Evolutionary conservation across 352 stramenopile genomes (phyloP).

Genomic region (Phytophthora quininea): DNA sequence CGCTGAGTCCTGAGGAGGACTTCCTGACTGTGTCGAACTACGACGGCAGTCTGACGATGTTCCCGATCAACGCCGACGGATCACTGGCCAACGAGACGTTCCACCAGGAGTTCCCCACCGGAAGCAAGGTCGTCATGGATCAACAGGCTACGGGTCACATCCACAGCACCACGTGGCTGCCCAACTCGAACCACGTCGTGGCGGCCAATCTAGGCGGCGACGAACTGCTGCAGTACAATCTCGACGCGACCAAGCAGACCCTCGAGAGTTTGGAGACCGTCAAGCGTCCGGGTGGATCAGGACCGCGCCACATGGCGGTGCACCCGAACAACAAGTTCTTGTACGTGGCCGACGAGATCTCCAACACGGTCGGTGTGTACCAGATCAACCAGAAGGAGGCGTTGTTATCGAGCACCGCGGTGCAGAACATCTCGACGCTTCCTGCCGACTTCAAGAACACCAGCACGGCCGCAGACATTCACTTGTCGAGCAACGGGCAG

Average conservation of each 20-base stretch:
- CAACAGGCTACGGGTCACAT: constrained; percentile 56
- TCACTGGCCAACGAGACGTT: constrained; percentile 45
- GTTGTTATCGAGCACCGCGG: constrained; percentile 27
- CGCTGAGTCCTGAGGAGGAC: constrained; percentile 46
- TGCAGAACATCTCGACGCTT: constrained; percentile 66
- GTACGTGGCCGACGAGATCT: constrained; percentile 70
- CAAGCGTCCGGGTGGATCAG: constrained; percentile 41
- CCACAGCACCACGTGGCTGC: constrained; percentile 73
- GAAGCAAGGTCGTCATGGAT: constrained; percentile 42
- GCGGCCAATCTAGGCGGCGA: constrained; percentile 68
- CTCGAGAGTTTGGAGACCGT: constrained; percentile 31
- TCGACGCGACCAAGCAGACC: constrained; percentile 50
- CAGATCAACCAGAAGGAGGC: constrained; percentile 32
- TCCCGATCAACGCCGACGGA: constrained; percentile 51
- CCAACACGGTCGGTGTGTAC: constrained; percentile 70
- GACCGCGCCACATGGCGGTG: constrained; percentile 71
- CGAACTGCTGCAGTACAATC: constrained; percentile 53
- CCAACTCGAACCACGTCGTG: constrained; percentile 45
- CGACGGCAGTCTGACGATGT: constrained; percentile 63
- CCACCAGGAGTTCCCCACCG: constrained; percentile 44
- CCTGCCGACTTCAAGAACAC: constrained; percentile 36
- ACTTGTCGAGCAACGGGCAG: constrained; percentile 53
- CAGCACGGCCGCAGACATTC: constrained; percentile 51
- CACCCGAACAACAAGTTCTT: constrained; percentile 49
- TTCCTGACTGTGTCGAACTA: constrained; percentile 66